A percentile compares a stretch with the other conserved stretches of the same genome.
phyloP scores from a whole-genome alignment of 371 early-diverging fungal species.

The Mortierella sp. region DNA sequence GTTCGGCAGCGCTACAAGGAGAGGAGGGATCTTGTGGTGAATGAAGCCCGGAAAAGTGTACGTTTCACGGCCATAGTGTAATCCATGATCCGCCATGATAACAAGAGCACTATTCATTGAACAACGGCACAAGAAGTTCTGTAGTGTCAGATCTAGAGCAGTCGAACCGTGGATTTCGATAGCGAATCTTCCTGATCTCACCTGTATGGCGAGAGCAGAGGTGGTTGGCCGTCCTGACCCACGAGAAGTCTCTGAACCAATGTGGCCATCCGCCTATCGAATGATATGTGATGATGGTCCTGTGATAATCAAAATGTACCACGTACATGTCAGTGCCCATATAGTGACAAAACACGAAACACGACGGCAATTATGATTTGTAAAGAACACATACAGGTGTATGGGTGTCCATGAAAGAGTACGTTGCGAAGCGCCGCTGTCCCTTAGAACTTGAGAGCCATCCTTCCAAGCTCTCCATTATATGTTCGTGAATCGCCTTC shows the following conservation, averaged over 20 bases:
- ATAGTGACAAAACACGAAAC: not conserved
- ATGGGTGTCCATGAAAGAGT: slow-evolving; percentile 54
- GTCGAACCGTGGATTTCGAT: no score
- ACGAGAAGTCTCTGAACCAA: slow-evolving; percentile 28
- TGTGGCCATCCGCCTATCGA: slow-evolving; percentile 23
- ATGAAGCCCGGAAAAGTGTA: slow-evolving; percentile 48
- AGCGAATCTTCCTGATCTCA: no score
- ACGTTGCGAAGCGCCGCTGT: slow-evolving; percentile 40
- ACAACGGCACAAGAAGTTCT: not conserved
- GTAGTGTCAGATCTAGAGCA: no score
- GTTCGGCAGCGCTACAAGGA: slow-evolving; percentile 45
- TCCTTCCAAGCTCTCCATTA: slow-evolving; percentile 46
- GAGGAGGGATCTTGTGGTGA: slow-evolving; percentile 54
- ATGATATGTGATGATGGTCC: slow-evolving; percentile 50
- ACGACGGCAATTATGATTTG: no score
- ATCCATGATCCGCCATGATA: slow-evolving; percentile 52
- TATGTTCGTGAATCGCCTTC: slow-evolving; percentile 41
- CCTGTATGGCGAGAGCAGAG: slow-evolving; percentile 38
- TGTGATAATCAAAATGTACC: not conserved
- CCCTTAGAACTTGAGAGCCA: slow-evolving; percentile 38
- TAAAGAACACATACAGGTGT: slow-evolving; percentile 21
- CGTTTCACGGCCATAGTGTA: slow-evolving; percentile 54
- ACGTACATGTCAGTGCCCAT: no score
- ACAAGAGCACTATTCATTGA: slow-evolving; percentile 29
- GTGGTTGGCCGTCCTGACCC: slow-evolving; percentile 35